Evolutionary conservation across 805 yeast species (phyloP).

Genomic region (Metschnikowia similis): DNA sequence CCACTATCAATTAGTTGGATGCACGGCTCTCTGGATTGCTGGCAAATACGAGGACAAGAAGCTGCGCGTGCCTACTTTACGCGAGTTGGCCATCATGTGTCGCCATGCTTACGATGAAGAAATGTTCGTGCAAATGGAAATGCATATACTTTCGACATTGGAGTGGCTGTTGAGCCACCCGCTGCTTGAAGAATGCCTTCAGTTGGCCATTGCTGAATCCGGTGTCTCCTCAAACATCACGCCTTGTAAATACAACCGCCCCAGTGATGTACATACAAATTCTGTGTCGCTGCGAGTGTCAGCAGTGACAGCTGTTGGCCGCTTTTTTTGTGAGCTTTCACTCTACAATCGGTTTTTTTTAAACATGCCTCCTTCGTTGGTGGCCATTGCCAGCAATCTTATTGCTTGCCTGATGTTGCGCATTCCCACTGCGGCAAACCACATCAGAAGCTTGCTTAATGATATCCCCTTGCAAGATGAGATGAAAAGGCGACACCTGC

Average conservation of each 20-base stretch:
- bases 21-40: constrained; percentile 47
- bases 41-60: constrained; percentile 57
- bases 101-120: constrained; percentile 55
- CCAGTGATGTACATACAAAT: constrained; percentile 7
- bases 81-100: constrained; percentile 53
- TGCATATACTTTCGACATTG: constrained; percentile 38
- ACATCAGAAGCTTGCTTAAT: constrained; percentile 10
- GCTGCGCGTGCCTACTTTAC: constrained; percentile 52
- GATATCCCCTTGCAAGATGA: constrained; percentile 2
- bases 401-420: constrained; percentile 53
- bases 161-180: constrained; percentile 47
- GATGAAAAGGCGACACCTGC: constrained; percentile 6
- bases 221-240: constrained; percentile 21
- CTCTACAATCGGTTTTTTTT: constrained; percentile 48
- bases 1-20: constrained; percentile 45
- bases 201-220: constrained; percentile 37
- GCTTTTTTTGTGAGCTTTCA: constrained; percentile 53
- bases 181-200: constrained; percentile 49
- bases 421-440: constrained; percentile 36
- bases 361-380: constrained; percentile 41
- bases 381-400: constrained; percentile 47
- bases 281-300: constrained; percentile 32
- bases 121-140: constrained; percentile 47
- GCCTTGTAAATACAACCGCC: constrained; percentile 23
- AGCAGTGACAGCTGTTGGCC: constrained; percentile 52